Percentiles rank a stretch among this genome's conserved stretches.
These are phyloP conservation scores for Colletotrichum phormii DNA, from an alignment of 2,329 filamentous ascomycete genomes.

Conservation along the genomic window DNA sequence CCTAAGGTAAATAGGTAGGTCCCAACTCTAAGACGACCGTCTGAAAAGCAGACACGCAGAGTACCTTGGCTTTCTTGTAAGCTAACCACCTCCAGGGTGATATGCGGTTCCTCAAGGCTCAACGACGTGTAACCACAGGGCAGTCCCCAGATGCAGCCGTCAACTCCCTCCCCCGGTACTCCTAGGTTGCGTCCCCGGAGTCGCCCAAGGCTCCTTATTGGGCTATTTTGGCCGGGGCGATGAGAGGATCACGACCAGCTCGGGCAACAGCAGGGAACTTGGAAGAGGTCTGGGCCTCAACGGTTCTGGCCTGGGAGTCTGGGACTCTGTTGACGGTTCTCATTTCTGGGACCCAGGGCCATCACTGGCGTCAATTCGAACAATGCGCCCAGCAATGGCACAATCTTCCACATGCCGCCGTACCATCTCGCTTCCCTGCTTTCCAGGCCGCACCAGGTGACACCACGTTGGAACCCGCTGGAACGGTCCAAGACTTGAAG, in stretches of 20 bases:
- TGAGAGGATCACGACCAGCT: conserved; percentile 11
- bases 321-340: background rate
- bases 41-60: background rate
- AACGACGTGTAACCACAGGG: background rate
- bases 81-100: background rate
- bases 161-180: background rate
- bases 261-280: background rate
- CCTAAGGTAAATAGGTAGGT: background rate
- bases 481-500: conserved; percentile 13
- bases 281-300: conserved; percentile 10
- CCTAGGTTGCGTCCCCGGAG: conserved; percentile 23
- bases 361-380: background rate
- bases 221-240: conserved; percentile 3
- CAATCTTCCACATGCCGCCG: background rate
- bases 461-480: conserved; percentile 19
- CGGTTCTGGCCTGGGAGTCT: background rate
- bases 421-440: background rate
- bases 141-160: background rate
- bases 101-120: conserved; percentile 2
- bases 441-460: conserved; percentile 11
- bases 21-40: background rate
- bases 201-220: conserved; percentile 11
- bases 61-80: background rate
- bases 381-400: background rate
- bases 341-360: background rate